Evolutionary conservation across 345 rosid genomes (phyloP).

Genomic region (Boechera divaricarpa): DNA sequence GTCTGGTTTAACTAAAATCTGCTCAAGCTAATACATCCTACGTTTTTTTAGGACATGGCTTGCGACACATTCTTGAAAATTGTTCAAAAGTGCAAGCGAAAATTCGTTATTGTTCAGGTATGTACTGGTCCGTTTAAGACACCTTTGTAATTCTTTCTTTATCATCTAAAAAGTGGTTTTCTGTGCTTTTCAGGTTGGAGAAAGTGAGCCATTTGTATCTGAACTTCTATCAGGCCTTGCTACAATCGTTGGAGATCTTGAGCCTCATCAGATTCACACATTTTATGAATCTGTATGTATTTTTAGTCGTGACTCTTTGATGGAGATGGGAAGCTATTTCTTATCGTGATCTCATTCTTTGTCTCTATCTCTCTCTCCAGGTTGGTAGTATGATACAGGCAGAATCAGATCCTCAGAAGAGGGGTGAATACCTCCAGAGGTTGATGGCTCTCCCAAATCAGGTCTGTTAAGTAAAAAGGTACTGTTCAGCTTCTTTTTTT

Average conservation of each 20-base stretch:
- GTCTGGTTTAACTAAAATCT: conserved; percentile 4
- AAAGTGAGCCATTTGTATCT: conserved; percentile 95
- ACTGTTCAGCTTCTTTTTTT: conserved; percentile 27
- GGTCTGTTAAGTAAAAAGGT: conserved; percentile 49
- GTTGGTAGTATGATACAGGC: conserved; percentile 96
- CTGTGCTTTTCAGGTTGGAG: conserved; percentile 74
- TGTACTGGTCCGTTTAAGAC: conserved; percentile 31
- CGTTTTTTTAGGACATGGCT: conserved; percentile 86
- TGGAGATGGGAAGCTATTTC: conserved; percentile 11
- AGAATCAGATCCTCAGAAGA: conserved; percentile 90
- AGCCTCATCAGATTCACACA: conserved; percentile 95
- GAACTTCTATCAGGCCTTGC: conserved; percentile 92
- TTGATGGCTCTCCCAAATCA: conserved; percentile 95
- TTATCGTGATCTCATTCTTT: conserved; percentile 5
- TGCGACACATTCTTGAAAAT: conserved; percentile 99
- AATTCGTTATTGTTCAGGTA: conserved; percentile 90
- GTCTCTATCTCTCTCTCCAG: conserved; percentile 46
- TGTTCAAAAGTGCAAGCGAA: conserved; percentile 95
- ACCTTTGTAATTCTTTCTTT: not conserved
- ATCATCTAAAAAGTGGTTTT: conserved; percentile 8
- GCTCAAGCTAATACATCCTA: conserved; percentile 14
- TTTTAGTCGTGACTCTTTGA: conserved; percentile 4
- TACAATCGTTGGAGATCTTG: conserved; percentile 84
- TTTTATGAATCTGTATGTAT: conserved; percentile 93
- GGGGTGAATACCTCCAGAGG: conserved; percentile 91